Evolutionary conservation across 495 filamentous ascomycete species (phyloP).

Genomic region (Xylaria bambusicola): DNA sequence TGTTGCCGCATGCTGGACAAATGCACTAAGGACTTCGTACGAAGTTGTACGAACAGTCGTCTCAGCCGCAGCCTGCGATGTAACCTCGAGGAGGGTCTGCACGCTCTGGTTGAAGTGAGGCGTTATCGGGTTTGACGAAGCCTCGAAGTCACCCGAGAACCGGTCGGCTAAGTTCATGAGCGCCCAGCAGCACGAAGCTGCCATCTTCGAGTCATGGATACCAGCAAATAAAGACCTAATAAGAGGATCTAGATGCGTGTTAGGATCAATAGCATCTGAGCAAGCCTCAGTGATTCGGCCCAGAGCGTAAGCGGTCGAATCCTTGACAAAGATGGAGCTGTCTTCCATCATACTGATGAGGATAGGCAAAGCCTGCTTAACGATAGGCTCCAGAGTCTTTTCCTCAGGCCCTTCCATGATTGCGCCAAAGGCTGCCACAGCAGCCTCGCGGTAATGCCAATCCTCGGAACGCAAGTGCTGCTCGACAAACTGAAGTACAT

Average conservation of each 20-base stretch:
- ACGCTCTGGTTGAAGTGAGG: constrained; percentile 93
- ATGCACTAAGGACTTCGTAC: constrained; percentile 96
- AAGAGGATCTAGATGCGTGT: constrained; percentile 75
- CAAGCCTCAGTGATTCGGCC: constrained; percentile 93
- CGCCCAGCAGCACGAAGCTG: constrained; percentile 97
- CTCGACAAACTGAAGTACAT: constrained; percentile 88
- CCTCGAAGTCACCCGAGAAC: constrained; percentile 79
- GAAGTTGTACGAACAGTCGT: constrained; percentile 93
- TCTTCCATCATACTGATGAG: constrained; percentile 97
- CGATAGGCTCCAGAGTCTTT: constrained; percentile 80
- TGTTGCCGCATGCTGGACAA: constrained; percentile 84
- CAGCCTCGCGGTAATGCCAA: constrained; percentile 92
- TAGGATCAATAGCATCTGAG: constrained; percentile 82
- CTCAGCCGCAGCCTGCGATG: constrained; percentile 80
- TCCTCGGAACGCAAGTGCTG: constrained; percentile 83
- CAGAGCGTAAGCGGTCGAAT: constrained; percentile 95
- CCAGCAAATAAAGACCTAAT: constrained; percentile 89
- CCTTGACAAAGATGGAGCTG: constrained; percentile 80
- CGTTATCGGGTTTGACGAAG: constrained; percentile 78
- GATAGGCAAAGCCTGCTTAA: constrained; percentile 90
- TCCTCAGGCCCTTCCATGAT: constrained; percentile 99
- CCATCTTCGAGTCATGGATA: constrained; percentile 93
- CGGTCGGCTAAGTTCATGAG: constrained; percentile 97
- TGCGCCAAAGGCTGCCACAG: constrained; percentile 96
- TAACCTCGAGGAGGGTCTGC: constrained; percentile 78